phyloP scores from a whole-genome alignment of 2,329 filamentous ascomycete species.

The Pseudopyricularia cyperi region DNA sequence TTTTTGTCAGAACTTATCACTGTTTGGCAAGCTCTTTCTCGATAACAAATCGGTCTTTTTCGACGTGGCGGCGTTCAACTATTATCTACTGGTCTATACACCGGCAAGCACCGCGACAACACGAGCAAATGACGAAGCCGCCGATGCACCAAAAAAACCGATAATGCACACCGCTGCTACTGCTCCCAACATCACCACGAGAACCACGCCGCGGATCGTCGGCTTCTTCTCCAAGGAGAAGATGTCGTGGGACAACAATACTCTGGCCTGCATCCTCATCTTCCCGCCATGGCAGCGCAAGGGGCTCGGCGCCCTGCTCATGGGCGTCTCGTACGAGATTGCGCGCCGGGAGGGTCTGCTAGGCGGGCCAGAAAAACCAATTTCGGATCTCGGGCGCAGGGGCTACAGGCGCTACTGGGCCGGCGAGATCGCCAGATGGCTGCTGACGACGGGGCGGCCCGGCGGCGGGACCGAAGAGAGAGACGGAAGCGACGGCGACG shows the following conservation, averaged over 20 bases:
- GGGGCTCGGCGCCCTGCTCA: conserved; percentile 75
- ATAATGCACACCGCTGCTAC: background rate
- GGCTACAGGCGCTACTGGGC: conserved; percentile 83
- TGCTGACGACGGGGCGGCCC: conserved; percentile 31
- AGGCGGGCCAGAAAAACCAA: conserved; percentile 86
- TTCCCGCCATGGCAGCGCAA: conserved; percentile 94
- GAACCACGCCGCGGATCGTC: conserved; percentile 37
- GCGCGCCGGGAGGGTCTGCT: conserved; percentile 70
- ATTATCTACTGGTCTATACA: conserved; percentile 78
- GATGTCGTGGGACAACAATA: conserved; percentile 97
- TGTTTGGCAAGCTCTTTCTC: conserved; percentile 94
- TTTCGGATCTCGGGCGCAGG: conserved; percentile 70
- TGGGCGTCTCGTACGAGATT: conserved; percentile 89
- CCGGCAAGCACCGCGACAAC: conserved; percentile 15
- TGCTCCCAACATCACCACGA: conserved; percentile 1
- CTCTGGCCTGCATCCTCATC: conserved; percentile 87
- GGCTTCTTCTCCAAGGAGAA: conserved; percentile 99
- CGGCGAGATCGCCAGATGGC: conserved; percentile 65
- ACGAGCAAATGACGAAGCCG: background rate
- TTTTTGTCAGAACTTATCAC: conserved; percentile 87
- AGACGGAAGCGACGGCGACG: background rate
- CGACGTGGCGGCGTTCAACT: conserved; percentile 87
- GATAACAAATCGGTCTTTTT: conserved; percentile 98
- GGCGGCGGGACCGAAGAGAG: conserved; percentile 4
- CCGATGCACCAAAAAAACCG: background rate